Base-by-base conservation (phyloP, 2,329 filamentous ascomycete species). In the Trichoderma pleuroti region DNA sequence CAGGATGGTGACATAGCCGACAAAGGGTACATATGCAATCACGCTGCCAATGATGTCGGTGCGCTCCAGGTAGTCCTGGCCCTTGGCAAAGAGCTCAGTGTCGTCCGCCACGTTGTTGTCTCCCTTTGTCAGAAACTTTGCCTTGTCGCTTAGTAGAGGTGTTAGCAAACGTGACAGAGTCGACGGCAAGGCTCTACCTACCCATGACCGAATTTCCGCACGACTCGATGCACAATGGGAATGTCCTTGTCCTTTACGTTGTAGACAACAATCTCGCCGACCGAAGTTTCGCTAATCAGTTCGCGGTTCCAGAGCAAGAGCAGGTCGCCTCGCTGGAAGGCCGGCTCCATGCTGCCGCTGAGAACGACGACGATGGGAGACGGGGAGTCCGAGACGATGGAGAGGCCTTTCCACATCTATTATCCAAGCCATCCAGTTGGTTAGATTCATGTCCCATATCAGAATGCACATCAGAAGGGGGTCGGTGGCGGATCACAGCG, bases 21-120 rank as follows among this genome's bases (percentile, higher is more conserved):
- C 94, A 77, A 96, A 97, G 0, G 96, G 96, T 70, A 98, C 90
- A 80, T 97, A 99, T 46, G 88, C 96, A 12, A 96, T 85, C 8
- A 98, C 96, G 75, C 92, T 97, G 59, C 96, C 96, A 70, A 99
- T 93, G 70, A 99, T 94, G 78, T 98, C 95, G 78, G 92, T 88
- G 71, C 96, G 88, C 79, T 92, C 90, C 59, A 99, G 86, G 80
- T 93, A 97, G 78, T 93, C 92, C 82, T 99, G 95, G 21, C 92
- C 93, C 49, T 86, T 85, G 3, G 96, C 94, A 80, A 97, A 97
- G 14, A 83, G 75, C 79, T 98, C 94, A 18, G 93, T 97, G 80
- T 99, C 96, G 81, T 98, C 95, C 54, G 93, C 92, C 9, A 89
- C 82, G 80, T 99, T 99, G 86, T 98, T 99, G 83, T 99, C 96